A percentile compares a stretch with the other conserved stretches of the same genome.
Conservation (phyloP, 192 early-diverging fungal genomes). For the Backusella mclennaniae region DNA sequence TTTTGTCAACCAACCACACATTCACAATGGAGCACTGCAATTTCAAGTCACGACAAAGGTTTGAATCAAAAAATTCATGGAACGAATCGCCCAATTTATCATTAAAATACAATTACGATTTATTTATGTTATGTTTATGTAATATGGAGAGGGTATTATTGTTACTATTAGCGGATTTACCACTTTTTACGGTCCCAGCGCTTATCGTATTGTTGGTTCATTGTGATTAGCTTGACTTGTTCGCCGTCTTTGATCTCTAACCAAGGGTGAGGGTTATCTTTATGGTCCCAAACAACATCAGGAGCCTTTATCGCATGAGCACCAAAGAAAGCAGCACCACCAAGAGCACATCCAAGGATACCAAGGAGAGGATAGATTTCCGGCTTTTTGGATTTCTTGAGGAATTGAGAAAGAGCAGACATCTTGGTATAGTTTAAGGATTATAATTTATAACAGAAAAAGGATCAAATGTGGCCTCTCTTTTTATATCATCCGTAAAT, state of each 20-base stretch:
- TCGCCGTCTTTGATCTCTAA: conserved; percentile 1
- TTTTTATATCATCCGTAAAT: background rate
- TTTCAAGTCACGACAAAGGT: background rate
- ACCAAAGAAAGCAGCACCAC: conserved; percentile 21
- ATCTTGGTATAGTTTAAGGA: background rate
- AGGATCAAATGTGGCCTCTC: background rate
- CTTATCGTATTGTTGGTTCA: conserved; percentile 7
- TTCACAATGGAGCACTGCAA: background rate
- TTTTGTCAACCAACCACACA: background rate
- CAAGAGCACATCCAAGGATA: conserved; percentile 17
- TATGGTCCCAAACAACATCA: conserved; percentile 32
- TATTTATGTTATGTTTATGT: background rate
- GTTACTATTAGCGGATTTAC: background rate
- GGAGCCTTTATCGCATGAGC: conserved; percentile 19
- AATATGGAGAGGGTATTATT: background rate
- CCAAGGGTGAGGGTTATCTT: background rate
- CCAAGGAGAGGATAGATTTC: conserved; percentile 29
- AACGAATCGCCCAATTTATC: too few relatives aligned
- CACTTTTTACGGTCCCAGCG: background rate
- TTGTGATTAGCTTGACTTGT: background rate
- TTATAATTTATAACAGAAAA: background rate
- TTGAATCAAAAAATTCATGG: background rate
- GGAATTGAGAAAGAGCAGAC: background rate
- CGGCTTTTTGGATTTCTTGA: conserved; percentile 17
- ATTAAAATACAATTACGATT: background rate